Evolutionary conservation across 2,329 filamentous ascomycete species (phyloP).

Genomic region (Arthrobotrys musiformis): DNA sequence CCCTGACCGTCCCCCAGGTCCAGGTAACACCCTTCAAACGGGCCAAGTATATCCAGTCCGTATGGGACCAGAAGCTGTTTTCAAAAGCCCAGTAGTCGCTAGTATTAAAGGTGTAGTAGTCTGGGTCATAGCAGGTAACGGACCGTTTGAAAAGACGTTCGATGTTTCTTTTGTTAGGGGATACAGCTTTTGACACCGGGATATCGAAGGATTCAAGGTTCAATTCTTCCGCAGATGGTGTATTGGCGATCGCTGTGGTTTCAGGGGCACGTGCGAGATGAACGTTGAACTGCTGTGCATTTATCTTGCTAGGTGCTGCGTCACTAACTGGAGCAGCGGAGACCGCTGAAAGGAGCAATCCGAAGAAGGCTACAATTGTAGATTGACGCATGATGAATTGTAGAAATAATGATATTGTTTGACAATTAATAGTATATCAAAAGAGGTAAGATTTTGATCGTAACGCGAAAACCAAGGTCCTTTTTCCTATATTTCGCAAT

Average conservation of each 20-base stretch:
- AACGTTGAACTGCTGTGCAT: background rate
- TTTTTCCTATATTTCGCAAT: no score
- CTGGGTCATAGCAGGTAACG: constrained; percentile 7
- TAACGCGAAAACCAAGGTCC: no score
- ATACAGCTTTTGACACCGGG: background rate
- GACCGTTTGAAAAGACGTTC: constrained; percentile 10
- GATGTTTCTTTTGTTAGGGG: background rate
- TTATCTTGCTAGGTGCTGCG: background rate
- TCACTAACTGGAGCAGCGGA: constrained; percentile 9
- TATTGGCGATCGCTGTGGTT: background rate
- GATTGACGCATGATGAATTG: background rate
- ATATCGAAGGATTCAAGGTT: background rate
- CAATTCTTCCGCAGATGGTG: background rate
- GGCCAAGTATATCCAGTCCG: constrained; percentile 5
- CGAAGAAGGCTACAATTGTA: background rate
- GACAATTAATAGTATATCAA: background rate
- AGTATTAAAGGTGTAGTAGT: constrained; percentile 6
- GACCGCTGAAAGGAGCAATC: background rate
- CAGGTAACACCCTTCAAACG: background rate
- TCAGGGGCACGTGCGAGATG: background rate
- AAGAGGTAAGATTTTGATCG: background rate
- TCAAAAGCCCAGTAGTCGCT: constrained; percentile 13
- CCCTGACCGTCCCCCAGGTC: background rate
- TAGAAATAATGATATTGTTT: background rate
- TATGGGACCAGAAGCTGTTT: constrained; percentile 21